phyloP scores from a whole-genome alignment of 805 yeast genomes.

The Zygoascus tannicola region DNA sequence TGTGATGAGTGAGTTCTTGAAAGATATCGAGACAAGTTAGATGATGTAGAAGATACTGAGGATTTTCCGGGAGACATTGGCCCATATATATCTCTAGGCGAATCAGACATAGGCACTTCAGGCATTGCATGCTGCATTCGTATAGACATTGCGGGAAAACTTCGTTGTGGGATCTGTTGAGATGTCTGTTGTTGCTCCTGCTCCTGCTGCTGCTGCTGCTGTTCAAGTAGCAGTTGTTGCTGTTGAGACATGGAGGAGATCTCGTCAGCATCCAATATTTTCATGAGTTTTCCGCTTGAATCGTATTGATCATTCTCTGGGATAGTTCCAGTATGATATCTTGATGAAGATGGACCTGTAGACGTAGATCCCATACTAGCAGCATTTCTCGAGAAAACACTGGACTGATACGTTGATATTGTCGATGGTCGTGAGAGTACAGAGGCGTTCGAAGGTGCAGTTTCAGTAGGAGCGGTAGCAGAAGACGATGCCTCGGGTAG shows the following conservation, averaged over 20 bases:
- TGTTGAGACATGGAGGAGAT: slow-evolving; percentile 9
- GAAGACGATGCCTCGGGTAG: no score
- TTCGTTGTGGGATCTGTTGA: slow-evolving; percentile 6
- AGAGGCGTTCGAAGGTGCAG: slow-evolving; percentile 7
- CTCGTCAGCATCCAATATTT: slow-evolving; percentile 13
- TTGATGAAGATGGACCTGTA: slow-evolving; percentile 9
- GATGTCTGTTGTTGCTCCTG: no score
- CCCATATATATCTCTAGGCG: not conserved
- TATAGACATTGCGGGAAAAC: slow-evolving; percentile 5
- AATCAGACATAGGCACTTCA: slow-evolving; percentile 9
- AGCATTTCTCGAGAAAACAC: slow-evolving; percentile 13
- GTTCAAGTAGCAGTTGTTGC: slow-evolving; percentile 7
- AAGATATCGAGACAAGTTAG: not conserved
- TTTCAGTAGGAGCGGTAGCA: not conserved
- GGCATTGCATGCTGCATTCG: slow-evolving; percentile 5
- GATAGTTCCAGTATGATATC: slow-evolving; percentile 2
- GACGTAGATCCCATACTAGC: slow-evolving; percentile 6
- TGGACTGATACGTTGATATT: slow-evolving; percentile 11
- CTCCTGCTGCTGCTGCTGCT: not conserved
- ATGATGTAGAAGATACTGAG: not conserved
- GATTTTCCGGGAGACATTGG: slow-evolving; percentile 6
- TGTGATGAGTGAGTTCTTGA: no score
- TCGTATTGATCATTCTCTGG: slow-evolving; percentile 6
- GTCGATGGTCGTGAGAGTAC: slow-evolving; percentile 10
- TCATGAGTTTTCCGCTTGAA: slow-evolving; percentile 12